Percentiles rank a stretch among this genome's conserved stretches.
Conservation (phyloP, 1,284 basidiomycete species). For the Leccinum ambiguum region DNA sequence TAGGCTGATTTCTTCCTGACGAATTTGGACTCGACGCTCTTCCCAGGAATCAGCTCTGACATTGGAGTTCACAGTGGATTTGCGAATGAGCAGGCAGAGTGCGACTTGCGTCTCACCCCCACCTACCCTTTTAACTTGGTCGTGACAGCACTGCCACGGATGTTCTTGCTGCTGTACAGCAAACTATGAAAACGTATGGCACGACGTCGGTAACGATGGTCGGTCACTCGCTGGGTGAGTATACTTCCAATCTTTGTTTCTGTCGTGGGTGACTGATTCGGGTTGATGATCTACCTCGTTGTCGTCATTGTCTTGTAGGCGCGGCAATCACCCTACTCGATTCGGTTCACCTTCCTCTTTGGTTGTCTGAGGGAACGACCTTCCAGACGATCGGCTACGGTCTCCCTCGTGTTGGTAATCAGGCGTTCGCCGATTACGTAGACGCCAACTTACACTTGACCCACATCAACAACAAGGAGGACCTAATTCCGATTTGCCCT, state of each 20-base stretch:
- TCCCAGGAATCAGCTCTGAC: conserved; percentile 53
- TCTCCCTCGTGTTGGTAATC: conserved; percentile 68
- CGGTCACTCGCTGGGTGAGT: conserved; percentile 56
- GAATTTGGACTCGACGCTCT: conserved; percentile 45
- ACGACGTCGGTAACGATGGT: conserved; percentile 48
- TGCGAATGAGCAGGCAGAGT: conserved; percentile 44
- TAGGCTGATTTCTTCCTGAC: conserved; percentile 40
- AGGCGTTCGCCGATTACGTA: conserved; percentile 59
- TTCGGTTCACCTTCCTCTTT: conserved; percentile 39
- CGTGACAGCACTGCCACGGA: conserved; percentile 45
- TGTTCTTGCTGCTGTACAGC: conserved; percentile 50
- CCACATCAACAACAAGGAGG: conserved; percentile 54
- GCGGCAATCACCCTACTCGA: conserved; percentile 57
- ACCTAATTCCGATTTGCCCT: conserved; percentile 50
- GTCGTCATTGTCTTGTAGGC: conserved; percentile 20
- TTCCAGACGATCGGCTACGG: conserved; percentile 47
- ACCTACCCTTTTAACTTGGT: not conserved
- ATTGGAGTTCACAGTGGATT: conserved; percentile 63
- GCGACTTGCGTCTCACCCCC: conserved; percentile 33
- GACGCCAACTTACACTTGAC: conserved; percentile 45
- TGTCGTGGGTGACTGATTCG: not conserved
- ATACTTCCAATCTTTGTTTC: not conserved
- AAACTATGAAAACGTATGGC: conserved; percentile 37
- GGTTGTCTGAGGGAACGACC: conserved; percentile 35
- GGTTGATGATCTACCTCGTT: not conserved